Conservation (phyloP, 495 filamentous ascomycete genomes). For the Chaetomium cochliodes region DNA sequence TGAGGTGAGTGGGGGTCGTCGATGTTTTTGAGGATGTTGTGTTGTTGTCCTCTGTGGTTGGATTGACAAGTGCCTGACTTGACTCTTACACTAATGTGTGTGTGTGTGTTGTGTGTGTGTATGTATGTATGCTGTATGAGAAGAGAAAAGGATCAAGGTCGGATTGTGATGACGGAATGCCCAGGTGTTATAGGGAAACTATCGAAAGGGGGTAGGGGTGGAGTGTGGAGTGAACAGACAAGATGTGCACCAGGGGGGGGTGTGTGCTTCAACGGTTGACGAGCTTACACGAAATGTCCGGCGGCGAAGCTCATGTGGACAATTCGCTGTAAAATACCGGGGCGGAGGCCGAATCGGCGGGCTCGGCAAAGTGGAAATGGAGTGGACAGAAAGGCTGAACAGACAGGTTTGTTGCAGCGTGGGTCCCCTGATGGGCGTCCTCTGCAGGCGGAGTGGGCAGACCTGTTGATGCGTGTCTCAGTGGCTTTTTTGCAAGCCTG, state of each 20-base stretch:
- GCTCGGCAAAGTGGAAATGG: constrained; percentile 31
- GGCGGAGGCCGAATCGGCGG: constrained; percentile 25
- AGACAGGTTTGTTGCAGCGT: constrained; percentile 27
- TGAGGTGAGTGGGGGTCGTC: constrained; percentile 9
- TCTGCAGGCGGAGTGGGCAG: constrained; percentile 27
- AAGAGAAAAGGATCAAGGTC: constrained; percentile 15
- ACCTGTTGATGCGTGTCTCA: constrained; percentile 36
- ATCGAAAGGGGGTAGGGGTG: neutral
- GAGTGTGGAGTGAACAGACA: constrained; percentile 4
- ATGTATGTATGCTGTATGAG: neutral
- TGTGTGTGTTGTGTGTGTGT: neutral
- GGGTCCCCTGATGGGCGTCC: constrained; percentile 30
- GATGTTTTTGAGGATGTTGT: constrained; percentile 7
- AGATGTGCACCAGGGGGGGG: constrained; percentile 24
- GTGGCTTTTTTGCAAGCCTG: constrained; percentile 36
- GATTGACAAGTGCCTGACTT: constrained; percentile 24
- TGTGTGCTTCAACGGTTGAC: constrained; percentile 18
- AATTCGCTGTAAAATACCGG: constrained; percentile 19
- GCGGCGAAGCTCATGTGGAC: constrained; percentile 31
- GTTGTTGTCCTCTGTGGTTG: constrained; percentile 12
- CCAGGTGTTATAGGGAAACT: constrained; percentile 21
- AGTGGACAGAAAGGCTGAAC: constrained; percentile 24
- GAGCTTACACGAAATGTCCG: constrained; percentile 28
- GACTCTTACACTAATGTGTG: constrained; percentile 7
- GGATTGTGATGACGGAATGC: constrained; percentile 24